These are phyloP conservation scores for Coprinopsis strossmayeri DNA, from an alignment of 768 basidiomycete genomes.

Conservation along the genomic window DNA sequence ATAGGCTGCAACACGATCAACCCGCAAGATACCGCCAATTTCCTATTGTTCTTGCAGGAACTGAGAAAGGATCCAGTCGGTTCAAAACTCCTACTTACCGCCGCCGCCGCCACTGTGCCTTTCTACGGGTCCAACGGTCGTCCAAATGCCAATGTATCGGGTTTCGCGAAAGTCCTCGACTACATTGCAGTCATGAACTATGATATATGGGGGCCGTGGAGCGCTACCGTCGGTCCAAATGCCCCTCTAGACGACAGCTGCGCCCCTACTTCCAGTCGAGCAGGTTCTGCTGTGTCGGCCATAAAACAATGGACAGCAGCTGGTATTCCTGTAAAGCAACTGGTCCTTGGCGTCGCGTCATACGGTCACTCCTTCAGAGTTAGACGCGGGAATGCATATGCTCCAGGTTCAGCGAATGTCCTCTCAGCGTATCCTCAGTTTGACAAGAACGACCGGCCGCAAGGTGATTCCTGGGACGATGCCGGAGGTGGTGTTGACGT, in stretches of 20 bases:
- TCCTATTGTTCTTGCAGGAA: conserved; percentile 70
- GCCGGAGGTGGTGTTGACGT: conserved; percentile 37
- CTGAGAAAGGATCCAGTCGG: conserved; percentile 54
- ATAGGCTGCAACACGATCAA: conserved; percentile 65
- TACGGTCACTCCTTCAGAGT: conserved; percentile 81
- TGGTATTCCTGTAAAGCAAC: conserved; percentile 59
- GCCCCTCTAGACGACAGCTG: conserved; percentile 84
- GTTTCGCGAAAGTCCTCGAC: conserved; percentile 62
- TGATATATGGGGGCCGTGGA: conserved; percentile 62
- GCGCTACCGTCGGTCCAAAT: conserved; percentile 70
- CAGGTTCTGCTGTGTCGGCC: conserved; percentile 72
- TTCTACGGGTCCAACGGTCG: conserved; percentile 40
- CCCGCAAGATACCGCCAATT: conserved; percentile 65
- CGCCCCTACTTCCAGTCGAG: conserved; percentile 46
- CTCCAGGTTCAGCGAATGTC: conserved; percentile 24
- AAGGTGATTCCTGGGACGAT: conserved; percentile 62
- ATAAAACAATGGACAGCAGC: conserved; percentile 68
- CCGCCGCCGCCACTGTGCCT: conserved; percentile 33
- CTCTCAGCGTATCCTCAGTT: conserved; percentile 51
- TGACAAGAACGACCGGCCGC: conserved; percentile 38
- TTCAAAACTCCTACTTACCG: conserved; percentile 51
- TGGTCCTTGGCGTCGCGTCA: conserved; percentile 77
- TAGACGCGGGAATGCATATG: conserved; percentile 34
- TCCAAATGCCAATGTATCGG: conserved; percentile 61
- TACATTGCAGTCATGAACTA: conserved; percentile 61